Evolutionary conservation across 306 rosid genomes (phyloP).

Genomic region (Fagus crenata): DNA sequence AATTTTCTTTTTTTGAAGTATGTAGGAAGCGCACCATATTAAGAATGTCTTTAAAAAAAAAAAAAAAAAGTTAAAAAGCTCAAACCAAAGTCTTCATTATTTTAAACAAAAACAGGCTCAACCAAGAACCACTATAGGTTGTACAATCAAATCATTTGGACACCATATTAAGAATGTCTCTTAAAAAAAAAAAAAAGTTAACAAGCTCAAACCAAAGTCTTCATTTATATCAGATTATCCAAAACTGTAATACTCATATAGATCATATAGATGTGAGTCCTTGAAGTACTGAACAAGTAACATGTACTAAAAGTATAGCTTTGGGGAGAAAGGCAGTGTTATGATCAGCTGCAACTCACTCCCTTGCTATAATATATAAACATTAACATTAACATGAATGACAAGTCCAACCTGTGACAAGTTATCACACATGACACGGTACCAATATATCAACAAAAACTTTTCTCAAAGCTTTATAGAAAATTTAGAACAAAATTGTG

Average conservation of each 20-base stretch:
- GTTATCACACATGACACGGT: neutral
- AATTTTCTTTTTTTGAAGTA: no score
- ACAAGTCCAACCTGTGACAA: neutral
- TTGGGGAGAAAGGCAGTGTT: neutral
- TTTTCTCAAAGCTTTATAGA: neutral
- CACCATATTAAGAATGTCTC: neutral
- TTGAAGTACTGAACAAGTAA: neutral
- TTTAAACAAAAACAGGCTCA: neutral
- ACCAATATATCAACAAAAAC: neutral
- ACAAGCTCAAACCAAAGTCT: neutral
- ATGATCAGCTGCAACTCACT: neutral
- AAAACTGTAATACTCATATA: neutral
- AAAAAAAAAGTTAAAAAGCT: neutral
- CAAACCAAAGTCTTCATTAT: neutral
- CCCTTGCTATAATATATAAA: neutral
- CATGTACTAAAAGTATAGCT: neutral
- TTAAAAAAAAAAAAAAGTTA: no score
- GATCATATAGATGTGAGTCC: neutral
- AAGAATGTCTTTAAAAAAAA: neutral
- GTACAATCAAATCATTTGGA: neutral
- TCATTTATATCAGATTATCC: neutral
- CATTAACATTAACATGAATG: neutral
- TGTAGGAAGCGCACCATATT: no score
- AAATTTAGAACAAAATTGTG: neutral
- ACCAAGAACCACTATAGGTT: neutral